phyloP scores from a whole-genome alignment of 192 early-diverging fungal genomes.

The Mortierella claussenii region DNA sequence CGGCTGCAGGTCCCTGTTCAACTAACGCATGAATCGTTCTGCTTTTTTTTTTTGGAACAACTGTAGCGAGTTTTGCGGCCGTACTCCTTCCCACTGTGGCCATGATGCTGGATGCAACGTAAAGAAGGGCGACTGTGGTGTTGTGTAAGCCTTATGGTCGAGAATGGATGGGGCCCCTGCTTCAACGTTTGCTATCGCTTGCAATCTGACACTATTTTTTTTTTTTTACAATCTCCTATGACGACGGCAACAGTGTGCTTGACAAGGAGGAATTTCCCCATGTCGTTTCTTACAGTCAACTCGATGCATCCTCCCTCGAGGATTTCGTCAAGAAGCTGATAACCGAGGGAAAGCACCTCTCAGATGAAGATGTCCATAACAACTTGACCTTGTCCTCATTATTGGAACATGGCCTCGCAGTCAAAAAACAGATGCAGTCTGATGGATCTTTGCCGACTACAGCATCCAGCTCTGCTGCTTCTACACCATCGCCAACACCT shows the following conservation, averaged over 20 bases:
- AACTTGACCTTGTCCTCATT: slow-evolving; percentile 11
- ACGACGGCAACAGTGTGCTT: too few relatives aligned
- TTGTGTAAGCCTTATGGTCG: slow-evolving; percentile 28
- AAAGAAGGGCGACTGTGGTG: slow-evolving; percentile 56
- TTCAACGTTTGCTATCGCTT: too few relatives aligned
- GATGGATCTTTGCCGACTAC: too few relatives aligned
- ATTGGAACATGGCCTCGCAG: slow-evolving; percentile 13
- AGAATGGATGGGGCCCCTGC: too few relatives aligned
- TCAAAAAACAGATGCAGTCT: slow-evolving; percentile 27
- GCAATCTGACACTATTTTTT: background rate
- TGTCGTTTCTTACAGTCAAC: slow-evolving; percentile 27
- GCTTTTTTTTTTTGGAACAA: background rate
- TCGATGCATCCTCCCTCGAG: background rate
- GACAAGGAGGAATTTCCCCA: slow-evolving; percentile 26
- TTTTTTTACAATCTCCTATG: too few relatives aligned
- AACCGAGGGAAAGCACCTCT: slow-evolving; percentile 28
- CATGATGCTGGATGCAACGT: slow-evolving; percentile 52
- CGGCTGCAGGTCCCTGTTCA: too few relatives aligned
- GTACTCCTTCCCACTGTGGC: slow-evolving; percentile 18
- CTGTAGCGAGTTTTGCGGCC: slow-evolving; percentile 40
- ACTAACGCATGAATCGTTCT: background rate
- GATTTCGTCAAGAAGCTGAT: slow-evolving; percentile 12
- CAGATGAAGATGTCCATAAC: slow-evolving; percentile 5
- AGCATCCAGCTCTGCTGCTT: too few relatives aligned
- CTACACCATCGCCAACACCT: too few relatives aligned